Evolutionary conservation across 495 filamentous ascomycete genomes (phyloP), one percentile per base, ranked within the genome.

Genomic region (Sabuloglossum arenarium): DNA sequence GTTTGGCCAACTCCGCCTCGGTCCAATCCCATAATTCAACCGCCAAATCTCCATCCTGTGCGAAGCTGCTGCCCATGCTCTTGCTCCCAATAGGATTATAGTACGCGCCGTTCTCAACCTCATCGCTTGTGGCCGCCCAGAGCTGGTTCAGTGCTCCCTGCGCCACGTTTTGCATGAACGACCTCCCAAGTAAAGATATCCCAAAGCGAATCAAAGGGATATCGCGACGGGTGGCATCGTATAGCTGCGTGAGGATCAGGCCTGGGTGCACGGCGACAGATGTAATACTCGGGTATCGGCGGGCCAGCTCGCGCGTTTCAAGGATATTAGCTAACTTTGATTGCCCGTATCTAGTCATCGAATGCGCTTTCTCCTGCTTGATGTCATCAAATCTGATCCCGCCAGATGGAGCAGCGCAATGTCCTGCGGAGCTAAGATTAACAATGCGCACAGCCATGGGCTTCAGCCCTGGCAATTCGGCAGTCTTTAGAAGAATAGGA

Each of bases 301-400:
- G 66, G 0, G 79, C 78, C 14, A 89, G 69, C 60, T 84, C 74
- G 2, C 66, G 60, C 0, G 76, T 71, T 57, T 76, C 82, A 1
- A 86, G 67, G n/a, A 86, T 71, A 62, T 86, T 86, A 6, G 81
- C 79, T 0, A 86, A 73, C 68, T 88, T 88, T 59, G 71, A 73
- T 28, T 83, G 73, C 3, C 69, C 75, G 62, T 88, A 89, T 24
- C 78, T 74, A 16, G 61, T 56, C 66, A 67, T 75, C 12, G 69
- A 66, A 19, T 32, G 16, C 0, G 21, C 34, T 37, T 21, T 24
- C 50, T 53, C 59, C 3, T 63, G 60, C 9, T 52, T 51, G 23
- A 43, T 34, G 43, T 61, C 55, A 27, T 60, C 55, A 59, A 56
- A 65, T 37, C 60, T 24, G 55, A 66, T 65, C n/a, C 61, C 65